phyloP scores from a whole-genome alignment of 2,329 filamentous ascomycete genomes.

The Alternaria viburni region DNA sequence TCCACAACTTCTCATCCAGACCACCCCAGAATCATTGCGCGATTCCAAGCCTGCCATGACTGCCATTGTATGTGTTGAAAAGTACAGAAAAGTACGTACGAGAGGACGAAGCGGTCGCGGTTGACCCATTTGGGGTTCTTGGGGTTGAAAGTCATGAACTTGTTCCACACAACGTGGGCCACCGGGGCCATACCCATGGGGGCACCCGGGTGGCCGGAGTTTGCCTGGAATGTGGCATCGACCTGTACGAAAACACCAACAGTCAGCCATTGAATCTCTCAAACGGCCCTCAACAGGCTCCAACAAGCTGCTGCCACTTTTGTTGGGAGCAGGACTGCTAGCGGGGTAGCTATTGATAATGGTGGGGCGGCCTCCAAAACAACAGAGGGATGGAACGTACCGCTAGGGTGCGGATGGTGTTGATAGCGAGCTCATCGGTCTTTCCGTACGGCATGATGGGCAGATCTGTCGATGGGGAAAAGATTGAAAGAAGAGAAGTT shows the following conservation, averaged over 20 bases:
- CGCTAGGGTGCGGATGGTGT: constrained; percentile 95
- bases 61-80: not conserved
- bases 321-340: constrained; percentile 25
- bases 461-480: constrained; percentile 21
- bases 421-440: constrained; percentile 88
- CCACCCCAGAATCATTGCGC: constrained; percentile 4
- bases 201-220: constrained; percentile 98
- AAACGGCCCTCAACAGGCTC: not conserved
- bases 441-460: constrained; percentile 85
- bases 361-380: constrained; percentile 19
- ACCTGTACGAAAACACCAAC: constrained; percentile 63
- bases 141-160: constrained; percentile 99
- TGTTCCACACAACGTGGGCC: constrained; percentile 97
- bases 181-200: constrained; percentile 97
- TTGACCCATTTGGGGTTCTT: constrained; percentile 98
- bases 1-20: constrained; percentile 7
- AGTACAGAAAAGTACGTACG: constrained; percentile 68
- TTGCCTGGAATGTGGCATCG: constrained; percentile 95
- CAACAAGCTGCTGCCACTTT: constrained; percentile 1
- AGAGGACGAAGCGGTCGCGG: constrained; percentile 98
- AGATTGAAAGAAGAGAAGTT: constrained; percentile 20
- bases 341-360: constrained; percentile 38
- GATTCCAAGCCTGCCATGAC: not conserved
- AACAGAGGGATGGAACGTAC: constrained; percentile 64
- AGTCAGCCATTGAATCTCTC: constrained; percentile 41